Percentiles rank a stretch among this genome's conserved stretches.
Conservation (phyloP, 305 asterid genomes). For the Coffea humblotiana region DNA sequence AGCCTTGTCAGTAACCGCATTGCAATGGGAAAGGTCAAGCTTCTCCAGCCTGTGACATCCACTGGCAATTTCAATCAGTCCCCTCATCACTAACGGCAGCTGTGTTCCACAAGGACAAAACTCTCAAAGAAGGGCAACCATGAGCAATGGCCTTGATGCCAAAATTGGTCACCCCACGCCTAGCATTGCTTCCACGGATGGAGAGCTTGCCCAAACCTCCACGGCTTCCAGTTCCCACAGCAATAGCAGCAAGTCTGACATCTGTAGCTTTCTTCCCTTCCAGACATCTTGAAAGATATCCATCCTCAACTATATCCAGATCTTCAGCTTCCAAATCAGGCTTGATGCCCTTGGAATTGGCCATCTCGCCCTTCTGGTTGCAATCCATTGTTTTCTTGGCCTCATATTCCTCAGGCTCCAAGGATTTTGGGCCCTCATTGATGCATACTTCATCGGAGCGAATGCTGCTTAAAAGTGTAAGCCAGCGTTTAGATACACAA, state of each 20-base stretch:
- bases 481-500: conserved; percentile 91
- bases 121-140: conserved; percentile 76
- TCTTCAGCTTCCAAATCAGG: conserved; percentile 34
- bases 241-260: conserved; percentile 82
- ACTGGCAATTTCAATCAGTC: conserved; percentile 67
- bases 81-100: conserved; percentile 75
- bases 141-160: conserved; percentile 86
- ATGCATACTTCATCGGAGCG: conserved; percentile 53
- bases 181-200: conserved; percentile 62
- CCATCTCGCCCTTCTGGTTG: conserved; percentile 38
- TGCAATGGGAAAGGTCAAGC: conserved; percentile 74
- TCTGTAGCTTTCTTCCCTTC: conserved; percentile 91
- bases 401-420: conserved; percentile 34
- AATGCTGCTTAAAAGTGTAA: conserved; percentile 79
- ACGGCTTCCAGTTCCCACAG: conserved; percentile 68
- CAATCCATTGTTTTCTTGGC: conserved; percentile 26
- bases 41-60: conserved; percentile 74
- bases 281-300: conserved; percentile 73
- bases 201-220: conserved; percentile 96
- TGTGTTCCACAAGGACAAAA: conserved; percentile 73
- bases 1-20: conserved; percentile 69
- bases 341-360: conserved; percentile 13
- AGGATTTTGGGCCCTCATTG: conserved; percentile 9
- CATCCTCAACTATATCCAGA: conserved; percentile 38
- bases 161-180: conserved; percentile 54